Evolutionary conservation across 2,329 filamentous ascomycete genomes (phyloP), one percentile per base, ranked within the genome.

Genomic region (Alternaria consortialis): DNA sequence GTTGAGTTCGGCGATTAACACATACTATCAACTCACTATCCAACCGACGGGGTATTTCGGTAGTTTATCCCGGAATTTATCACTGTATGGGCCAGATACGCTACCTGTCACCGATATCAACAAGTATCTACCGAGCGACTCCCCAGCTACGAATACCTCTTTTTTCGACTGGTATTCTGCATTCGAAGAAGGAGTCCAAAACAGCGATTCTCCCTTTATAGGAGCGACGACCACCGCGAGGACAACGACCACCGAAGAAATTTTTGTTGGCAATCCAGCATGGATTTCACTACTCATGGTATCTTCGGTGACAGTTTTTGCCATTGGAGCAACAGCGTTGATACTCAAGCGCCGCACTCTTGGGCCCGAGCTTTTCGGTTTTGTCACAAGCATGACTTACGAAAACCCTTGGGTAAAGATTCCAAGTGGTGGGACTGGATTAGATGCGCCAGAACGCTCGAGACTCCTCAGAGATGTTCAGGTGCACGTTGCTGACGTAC

Each of bases 371-470:
- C 56, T 79, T 52, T 76, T 79, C 29, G 75, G 77, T 1, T 78
- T 71, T 29, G 77, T 79, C 0, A 50, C 76, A 1, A 78, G 75
- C 52, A 75, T 79, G 73, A 79, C 77, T 0, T 79, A 79, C 34
- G 73, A 79, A 29, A 78, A 78, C 39, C 73, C 68, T 2, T 74
- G 66, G 39, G 25, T 79, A 25, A 70, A 57, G 2, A 56, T 79
- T 2, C 73, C 74, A 0, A 7, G 61, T 3, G 75, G 75, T 4
- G 76, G 76, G 4, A 74, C 48, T 5, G 73, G 67, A 56, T 42
- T 78, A 7, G 72, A 77, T 48, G 75, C 69, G 0, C 76, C 76
- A 71, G 76, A 79, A 56, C 39, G 77, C 48, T 70, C 77, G 7
- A 68, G 73, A n/a, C 56, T 78, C 2, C 39, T 79, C 11, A 73